Base-by-base conservation (phyloP, 1,284 basidiomycete genomes). In the Irpex sp. region DNA sequence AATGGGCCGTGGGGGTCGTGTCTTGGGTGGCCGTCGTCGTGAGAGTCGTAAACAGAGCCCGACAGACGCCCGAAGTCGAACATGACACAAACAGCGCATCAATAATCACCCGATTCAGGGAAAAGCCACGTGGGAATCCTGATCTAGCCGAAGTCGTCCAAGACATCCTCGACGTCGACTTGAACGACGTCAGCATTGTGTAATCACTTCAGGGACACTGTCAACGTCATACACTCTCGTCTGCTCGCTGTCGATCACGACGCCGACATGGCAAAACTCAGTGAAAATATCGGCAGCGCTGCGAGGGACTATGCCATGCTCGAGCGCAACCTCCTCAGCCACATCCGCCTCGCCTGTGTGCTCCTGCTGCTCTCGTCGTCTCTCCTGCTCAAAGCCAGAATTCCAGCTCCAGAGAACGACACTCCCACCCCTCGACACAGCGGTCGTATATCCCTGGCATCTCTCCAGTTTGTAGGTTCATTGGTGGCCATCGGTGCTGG, bases 241-340 rank as follows among this genome's bases (percentile, higher is more conserved):
- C 13, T 17, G 51, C 54, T 49, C 34, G 56, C 31, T 5, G 13
- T 49, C 31, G 19, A 44, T 40, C 55, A 59, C 37, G 15, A 59
- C 57, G 13, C 37, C 15, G 54, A 59, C 19, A 74, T 74, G 74
- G 72, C 71, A 13, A 68, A 69, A 15, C 57, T 68, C 26, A 65
- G 77, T 4, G 70, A 77, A 51, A 76, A 79, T 59, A 69, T 71
- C 21, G 78, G 79, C 59, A 83, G 82, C 68, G 79, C 79, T 13
- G 86, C 86, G 11, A 80, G 89, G 68, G 89, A 91, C 71, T 89
- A 83, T 65, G 86, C 84, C 71, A 89, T 91, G 88, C 80, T 91
- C 8, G 89, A 91, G 73, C 80, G 89, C 59, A 91, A 91, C 68
- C 76, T 89, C 57, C 78, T 91, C 26, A 82, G 88, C 0, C 85